Evolutionary conservation across 176 grass and related monocot species (phyloP), one percentile per base, ranked within the genome.

Genomic region (Saccharum officinarum): DNA sequence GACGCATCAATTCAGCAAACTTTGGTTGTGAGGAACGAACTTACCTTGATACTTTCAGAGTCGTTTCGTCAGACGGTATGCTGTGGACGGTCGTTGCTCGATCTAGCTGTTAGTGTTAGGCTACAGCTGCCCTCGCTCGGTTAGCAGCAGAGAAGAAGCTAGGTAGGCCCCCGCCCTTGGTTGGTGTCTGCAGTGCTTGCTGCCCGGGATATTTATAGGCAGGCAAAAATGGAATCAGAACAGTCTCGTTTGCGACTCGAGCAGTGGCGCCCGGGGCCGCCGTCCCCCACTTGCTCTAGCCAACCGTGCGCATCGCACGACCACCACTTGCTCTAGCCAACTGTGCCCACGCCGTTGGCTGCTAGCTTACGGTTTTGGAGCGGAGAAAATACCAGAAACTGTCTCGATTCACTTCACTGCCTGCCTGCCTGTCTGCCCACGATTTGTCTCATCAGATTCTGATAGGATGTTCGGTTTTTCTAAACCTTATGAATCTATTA

Each of bases 141-240:
- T 44, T 79, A 8, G 52, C 18, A 42, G 76, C 14, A 44, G 76
- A 85, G 79, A 38, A 11, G 69, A 25, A 50, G 80, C 20, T 23
- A 10, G 17, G 1, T 50, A 0, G 13, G 13, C 14, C 15, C 15
- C 25, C 17, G 69, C 67, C 13, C 4, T 47, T 39, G 4, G 3
- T 81, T 89, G 82, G 52, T 44, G 39, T 87, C 71, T 80, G 81
- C 80, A 91, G 85, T 87, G 52, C 13, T 81, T 22, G 36, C 52
- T 28, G 34, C 37, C 46, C 69, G 31, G 69, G 76, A 70, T 71
- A 87, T 84, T 87, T 91, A 91, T 91, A 84, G 89, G 41, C 85
- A 23, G 42, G 85, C 81, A 70, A 59, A 76, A 59, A 76, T 65
- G 85, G 81, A 91, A 91, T 87, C 85, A 26, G 81, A 87, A 81